These are phyloP conservation scores for Kazachstania viticola DNA, from an alignment of 805 yeast genomes.

Conservation along the genomic window DNA sequence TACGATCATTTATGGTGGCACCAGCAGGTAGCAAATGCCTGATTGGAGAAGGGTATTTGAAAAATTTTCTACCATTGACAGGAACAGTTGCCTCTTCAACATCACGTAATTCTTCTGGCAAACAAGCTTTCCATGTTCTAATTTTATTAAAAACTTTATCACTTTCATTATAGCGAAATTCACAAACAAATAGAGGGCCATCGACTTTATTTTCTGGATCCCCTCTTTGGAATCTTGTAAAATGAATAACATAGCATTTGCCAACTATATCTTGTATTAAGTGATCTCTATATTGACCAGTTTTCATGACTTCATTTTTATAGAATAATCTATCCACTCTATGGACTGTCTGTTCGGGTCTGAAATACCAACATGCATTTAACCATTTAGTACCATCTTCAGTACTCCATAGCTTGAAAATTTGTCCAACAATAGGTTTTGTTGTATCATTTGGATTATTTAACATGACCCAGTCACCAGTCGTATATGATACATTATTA, in stretches of 20 bases:
- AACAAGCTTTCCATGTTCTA: slow-evolving; percentile 96
- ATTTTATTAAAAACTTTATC: slow-evolving; percentile 88
- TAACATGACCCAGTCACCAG: slow-evolving; percentile 95
- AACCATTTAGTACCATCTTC: slow-evolving; percentile 74
- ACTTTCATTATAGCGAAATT: slow-evolving; percentile 82
- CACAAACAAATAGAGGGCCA: slow-evolving; percentile 86
- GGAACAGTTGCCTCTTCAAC: slow-evolving; percentile 71
- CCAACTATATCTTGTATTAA: slow-evolving; percentile 78
- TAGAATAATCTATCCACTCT: slow-evolving; percentile 80
- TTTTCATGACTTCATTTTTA: slow-evolving; percentile 90
- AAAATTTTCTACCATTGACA: slow-evolving; percentile 51
- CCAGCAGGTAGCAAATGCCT: slow-evolving; percentile 63
- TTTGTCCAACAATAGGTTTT: slow-evolving; percentile 87
- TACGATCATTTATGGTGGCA: slow-evolving; percentile 62
- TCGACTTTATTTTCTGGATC: slow-evolving; percentile 75
- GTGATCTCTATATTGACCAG: slow-evolving; percentile 95
- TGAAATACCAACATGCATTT: slow-evolving; percentile 94
- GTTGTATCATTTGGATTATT: slow-evolving; percentile 77
- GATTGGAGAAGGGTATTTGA: slow-evolving; percentile 76
- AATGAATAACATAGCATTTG: slow-evolving; percentile 88
- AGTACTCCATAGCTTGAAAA: slow-evolving; percentile 79
- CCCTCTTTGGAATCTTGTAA: slow-evolving; percentile 90
- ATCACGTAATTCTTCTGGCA: slow-evolving; percentile 91
- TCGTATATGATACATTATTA: slow-evolving; percentile 60
- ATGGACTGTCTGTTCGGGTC: slow-evolving; percentile 97